Base-by-base conservation (phyloP, 75 land plant species). In the Cupressus sempervirens region DNA sequence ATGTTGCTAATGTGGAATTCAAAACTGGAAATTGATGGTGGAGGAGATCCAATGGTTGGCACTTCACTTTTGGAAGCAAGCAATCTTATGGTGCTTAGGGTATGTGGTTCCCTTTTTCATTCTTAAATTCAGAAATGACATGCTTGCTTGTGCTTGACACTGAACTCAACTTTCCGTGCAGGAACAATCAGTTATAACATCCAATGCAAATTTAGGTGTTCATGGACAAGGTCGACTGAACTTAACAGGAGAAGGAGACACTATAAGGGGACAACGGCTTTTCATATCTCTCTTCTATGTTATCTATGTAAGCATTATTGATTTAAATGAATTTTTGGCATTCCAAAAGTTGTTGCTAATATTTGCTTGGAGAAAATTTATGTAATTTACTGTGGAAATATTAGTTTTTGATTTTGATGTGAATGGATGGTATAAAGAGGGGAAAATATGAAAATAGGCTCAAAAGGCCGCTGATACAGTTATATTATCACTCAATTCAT, bases 1-100 rank as follows among this genome's bases (percentile, higher is more conserved):
- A 94, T 97, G 96, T 89, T 97, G 83, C 91, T 97, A 29, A 97
- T 97, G 99, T 92, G 92, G 95, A 93, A 97, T 87, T 96, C 99
- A 4, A 83, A 86, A 82, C 86, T 97, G 43, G 91, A 91, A 88
- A 91, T 97, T 76, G 96, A 96, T 88, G 99, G 98, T 83, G 96
- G 93, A 81, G 98, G 91, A 43, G 92, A 94, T 87, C 76, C 88
- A 75, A 91, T 89, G 87, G 93, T 94, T 68, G 88, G 91, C 81
- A 89, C 93, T 23, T 97, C 99, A 62, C 81, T 91, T 73, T 89
- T 97, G 83, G 99, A 97, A 89, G 96, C 93, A 52, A 92, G 98
- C 76, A 97, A 96, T 86, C 92, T 96, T 18, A 92, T 96, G 84
- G 91, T 97, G 72, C 89, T 97, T 32, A 89, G 84, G 98, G 99